Percentiles rank a stretch among this genome's conserved stretches.
These are phyloP conservation scores for Amaranthus hypochondriacus DNA, from an alignment of 148 eudicot genomes.

Conservation along the genomic window DNA sequence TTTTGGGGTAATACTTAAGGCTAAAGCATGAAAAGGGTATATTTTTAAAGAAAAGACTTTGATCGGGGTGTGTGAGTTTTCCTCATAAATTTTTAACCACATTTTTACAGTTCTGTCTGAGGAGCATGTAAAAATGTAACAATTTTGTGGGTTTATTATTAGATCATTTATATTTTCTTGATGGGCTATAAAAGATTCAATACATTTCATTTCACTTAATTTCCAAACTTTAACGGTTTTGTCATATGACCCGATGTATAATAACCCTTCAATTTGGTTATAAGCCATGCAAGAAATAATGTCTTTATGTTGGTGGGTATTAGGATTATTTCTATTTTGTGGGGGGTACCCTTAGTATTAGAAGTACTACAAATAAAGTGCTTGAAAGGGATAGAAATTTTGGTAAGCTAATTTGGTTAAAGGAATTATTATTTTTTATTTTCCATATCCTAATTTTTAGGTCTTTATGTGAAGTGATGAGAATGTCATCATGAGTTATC, in stretches of 20 bases:
- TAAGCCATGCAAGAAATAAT: constrained; percentile 63
- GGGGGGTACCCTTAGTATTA: not conserved
- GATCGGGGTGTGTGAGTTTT: constrained; percentile 46
- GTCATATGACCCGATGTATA: constrained; percentile 62
- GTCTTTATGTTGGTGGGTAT: constrained; percentile 35
- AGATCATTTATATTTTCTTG: constrained; percentile 43
- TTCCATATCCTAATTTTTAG: constrained; percentile 45
- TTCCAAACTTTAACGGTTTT: constrained; percentile 57
- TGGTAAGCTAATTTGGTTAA: constrained; percentile 33
- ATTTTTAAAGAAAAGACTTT: constrained; percentile 49
- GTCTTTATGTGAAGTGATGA: constrained; percentile 53
- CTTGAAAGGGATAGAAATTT: constrained; percentile 8
- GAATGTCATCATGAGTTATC: constrained; percentile 33
- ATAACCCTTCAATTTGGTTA: constrained; percentile 38
- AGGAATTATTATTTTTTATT: constrained; percentile 11
- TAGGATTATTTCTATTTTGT: constrained; percentile 8
- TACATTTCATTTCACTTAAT: constrained; percentile 36
- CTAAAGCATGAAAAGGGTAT: constrained; percentile 53
- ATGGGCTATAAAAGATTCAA: constrained; percentile 60
- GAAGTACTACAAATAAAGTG: constrained; percentile 17
- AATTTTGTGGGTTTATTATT: constrained; percentile 49
- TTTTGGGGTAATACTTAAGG: constrained; percentile 28
- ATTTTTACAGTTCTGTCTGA: constrained; percentile 58
- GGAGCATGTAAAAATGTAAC: constrained; percentile 57
- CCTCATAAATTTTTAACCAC: constrained; percentile 53